phyloP scores from a whole-genome alignment of 257 asterid genomes.

The Ballota nigra region DNA sequence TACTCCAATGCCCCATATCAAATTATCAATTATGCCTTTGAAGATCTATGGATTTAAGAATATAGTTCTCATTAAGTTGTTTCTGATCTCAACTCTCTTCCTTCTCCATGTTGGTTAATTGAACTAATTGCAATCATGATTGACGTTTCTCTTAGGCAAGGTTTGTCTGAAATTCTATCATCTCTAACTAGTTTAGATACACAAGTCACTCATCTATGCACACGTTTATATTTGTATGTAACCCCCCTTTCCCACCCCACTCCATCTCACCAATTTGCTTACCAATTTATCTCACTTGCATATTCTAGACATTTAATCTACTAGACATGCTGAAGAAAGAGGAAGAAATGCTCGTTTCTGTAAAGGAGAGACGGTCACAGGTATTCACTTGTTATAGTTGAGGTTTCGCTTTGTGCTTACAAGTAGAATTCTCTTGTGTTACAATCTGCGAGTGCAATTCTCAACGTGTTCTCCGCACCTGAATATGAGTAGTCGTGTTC shows the following conservation, averaged over 20 bases:
- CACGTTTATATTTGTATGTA: background rate
- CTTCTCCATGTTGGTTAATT: background rate
- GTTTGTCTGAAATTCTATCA: constrained; percentile 41
- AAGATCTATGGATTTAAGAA: background rate
- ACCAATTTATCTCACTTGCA: constrained; percentile 15
- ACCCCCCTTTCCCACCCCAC: background rate
- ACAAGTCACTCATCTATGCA: background rate
- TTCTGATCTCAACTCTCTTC: constrained; percentile 3
- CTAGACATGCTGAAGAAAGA: constrained; percentile 94
- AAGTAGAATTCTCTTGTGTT: background rate
- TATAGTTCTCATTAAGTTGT: background rate
- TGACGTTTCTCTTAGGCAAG: constrained; percentile 69
- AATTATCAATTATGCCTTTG: background rate
- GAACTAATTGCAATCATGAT: constrained; percentile 14
- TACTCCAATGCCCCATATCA: background rate
- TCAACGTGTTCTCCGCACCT: too few species aligned
- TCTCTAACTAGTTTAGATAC: background rate
- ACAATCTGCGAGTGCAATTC: background rate
- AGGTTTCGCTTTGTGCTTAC: background rate
- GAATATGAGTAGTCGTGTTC: too few species aligned
- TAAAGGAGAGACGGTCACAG: constrained; percentile 71
- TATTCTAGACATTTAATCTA: constrained; percentile 78
- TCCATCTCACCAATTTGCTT: background rate
- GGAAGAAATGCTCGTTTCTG: constrained; percentile 81
- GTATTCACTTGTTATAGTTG: constrained; percentile 40